Evolutionary conservation across 2,329 filamentous ascomycete species (phyloP), one percentile per base, ranked within the genome.

Genomic region (Neonectria hederae): DNA sequence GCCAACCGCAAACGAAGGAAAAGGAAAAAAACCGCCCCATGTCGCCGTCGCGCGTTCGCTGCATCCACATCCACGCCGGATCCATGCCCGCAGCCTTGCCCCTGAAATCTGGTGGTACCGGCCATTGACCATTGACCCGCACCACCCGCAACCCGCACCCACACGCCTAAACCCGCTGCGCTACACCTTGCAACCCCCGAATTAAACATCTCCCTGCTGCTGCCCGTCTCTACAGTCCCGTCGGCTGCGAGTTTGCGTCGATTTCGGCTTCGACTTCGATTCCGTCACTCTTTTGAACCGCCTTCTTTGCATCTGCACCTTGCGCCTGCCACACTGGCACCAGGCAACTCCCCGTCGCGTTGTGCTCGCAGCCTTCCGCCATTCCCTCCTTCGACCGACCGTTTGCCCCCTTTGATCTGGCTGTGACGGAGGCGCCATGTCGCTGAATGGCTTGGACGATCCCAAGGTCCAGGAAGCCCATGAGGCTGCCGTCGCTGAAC

Each of bases 371-470:
- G 46, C 54, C 49, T 38, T 38, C 42, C 26, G n/a, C 17, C 9
- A 11, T 19, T 32, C 42, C 49, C 51, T 61, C 45, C n/a, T 35
- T 45, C 55, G 32, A 43, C 62, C 35, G 40, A n/a, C 22, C n/a
- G 22, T 53, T 42, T 46, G 54, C 35, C 52, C 54, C 55, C 42
- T 59, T 59, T 49, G 55, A 70, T 59, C 59, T 62, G 57, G 65
- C 58, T 62, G 53, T 65, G 48, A 64, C 59, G 43, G 63, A 72
- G 63, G 78, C 79, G 72, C 60, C 66, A 98, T 98, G 95, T 97
- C 95, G 84, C 86, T 98, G 81, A 97, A 97, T 89, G 96, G 96
- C 70, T 86, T 98, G 81, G 94, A 97, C 83, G 87, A 89, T 82
- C 83, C 87, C 72, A 87, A 89, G 76, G 87, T 99, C 81, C 88